These are phyloP conservation scores for Wickerhamiella domercqiae DNA, from an alignment of 805 yeast species.

Conservation along the genomic window DNA sequence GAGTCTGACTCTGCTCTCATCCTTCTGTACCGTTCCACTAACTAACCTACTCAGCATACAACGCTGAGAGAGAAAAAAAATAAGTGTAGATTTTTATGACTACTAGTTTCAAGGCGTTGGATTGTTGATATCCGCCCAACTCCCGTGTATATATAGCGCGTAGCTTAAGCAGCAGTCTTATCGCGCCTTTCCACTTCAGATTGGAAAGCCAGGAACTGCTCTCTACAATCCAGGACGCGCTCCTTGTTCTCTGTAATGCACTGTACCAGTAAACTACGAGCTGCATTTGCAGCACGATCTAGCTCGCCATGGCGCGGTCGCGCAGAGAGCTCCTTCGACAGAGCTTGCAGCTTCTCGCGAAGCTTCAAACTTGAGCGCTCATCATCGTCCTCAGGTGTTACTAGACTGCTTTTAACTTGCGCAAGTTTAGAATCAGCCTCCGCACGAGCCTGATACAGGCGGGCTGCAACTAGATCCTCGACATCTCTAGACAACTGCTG, in stretches of 20 bases:
- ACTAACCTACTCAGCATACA: too few relatives aligned
- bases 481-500: slow-evolving; percentile 22
- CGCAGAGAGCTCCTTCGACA: slow-evolving; percentile 19
- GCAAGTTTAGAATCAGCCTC: slow-evolving; percentile 20
- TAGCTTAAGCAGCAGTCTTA: too few relatives aligned
- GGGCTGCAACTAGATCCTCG: slow-evolving; percentile 24
- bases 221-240: slow-evolving; percentile 22
- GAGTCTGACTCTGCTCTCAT: slow-evolving; percentile 91
- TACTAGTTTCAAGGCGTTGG: neutral
- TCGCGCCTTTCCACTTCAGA: too few relatives aligned
- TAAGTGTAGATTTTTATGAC: neutral
- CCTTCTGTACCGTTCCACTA: slow-evolving; percentile 48
- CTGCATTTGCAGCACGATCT: slow-evolving; percentile 17
- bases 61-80: too few relatives aligned
- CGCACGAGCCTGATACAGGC: slow-evolving; percentile 20
- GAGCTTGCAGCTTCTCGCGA: slow-evolving; percentile 18
- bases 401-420: slow-evolving; percentile 7
- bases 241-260: slow-evolving; percentile 21
- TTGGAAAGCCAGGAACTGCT: slow-evolving; percentile 19
- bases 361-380: slow-evolving; percentile 14
- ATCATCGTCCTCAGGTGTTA: slow-evolving; percentile 8
- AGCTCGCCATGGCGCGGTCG: slow-evolving; percentile 22
- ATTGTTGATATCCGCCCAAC: neutral
- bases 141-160: too few relatives aligned
- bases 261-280: slow-evolving; percentile 20